Evolutionary conservation across 2,329 filamentous ascomycete species (phyloP), one percentile per base, ranked within the genome.

Genomic region (Emericellopsis cladophorae): DNA sequence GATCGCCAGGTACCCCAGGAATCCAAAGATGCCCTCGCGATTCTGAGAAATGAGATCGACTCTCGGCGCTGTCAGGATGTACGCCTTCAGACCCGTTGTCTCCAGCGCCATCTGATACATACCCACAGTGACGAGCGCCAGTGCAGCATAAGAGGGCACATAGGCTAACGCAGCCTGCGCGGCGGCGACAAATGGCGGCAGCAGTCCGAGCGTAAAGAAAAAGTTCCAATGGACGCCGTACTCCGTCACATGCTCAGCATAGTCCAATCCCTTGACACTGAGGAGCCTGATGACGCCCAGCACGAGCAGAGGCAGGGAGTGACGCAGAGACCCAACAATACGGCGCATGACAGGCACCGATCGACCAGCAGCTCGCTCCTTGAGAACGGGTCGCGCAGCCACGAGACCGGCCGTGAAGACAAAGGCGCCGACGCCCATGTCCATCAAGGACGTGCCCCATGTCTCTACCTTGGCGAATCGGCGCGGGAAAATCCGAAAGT

Each of bases 201-300:
- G 65, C 37, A 95, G 74, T 6, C 80, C 89, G 9, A 98, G 70
- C 0, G 92, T 98, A 63, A 96, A 96, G 71, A 98, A 98, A 61
- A 98, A 98, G 60, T 98, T 98, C 92, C 92, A 98, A 60, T 98
- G 92, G 9, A 98, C 86, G 35, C 92, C 92, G 55, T 98, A 98
- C 57, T 98, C 92, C 12, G 86, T 88, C 44, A 95, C 87, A 65
- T 98, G 92, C 59, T 98, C 92, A 4, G 89, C 89, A 56, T 98
- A 98, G 56, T 96, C 88, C 24, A 95, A 67, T 7, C 86, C 85
- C 63, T 98, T 98, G 55, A 96, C 89, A 51, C 81, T 93, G 49
- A 87, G 77, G 21, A 96, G 71, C 21, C 92, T 79, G 42, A 93
- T 68, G 21, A 92, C 56, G 12, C 92, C 92, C 5, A 98, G 70